Base-by-base conservation (phyloP, 768 basidiomycete genomes). In the Leucosporidium scottii region DNA sequence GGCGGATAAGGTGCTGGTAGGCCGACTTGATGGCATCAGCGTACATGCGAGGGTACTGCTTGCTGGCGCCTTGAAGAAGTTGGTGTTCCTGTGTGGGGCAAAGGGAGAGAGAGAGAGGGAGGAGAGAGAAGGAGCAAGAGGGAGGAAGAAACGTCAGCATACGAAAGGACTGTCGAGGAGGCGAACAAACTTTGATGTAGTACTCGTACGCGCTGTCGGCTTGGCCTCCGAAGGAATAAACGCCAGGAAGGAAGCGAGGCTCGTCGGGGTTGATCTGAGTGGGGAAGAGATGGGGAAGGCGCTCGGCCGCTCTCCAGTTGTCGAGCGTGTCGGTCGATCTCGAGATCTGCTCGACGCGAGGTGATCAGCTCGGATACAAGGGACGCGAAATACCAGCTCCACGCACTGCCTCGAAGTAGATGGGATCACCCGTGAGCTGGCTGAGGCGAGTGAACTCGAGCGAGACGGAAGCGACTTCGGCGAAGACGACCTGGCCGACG, bases 381-480 rank as follows among this genome's bases (percentile, higher is more conserved):
- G 5, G 50, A 49, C 8, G 3, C 17, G 28, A 15, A 27, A 27
- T 21, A 25, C 48, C 18, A 39, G 48, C 36, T 36, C 58, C 9
- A 2, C 15, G 18, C 27, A 74, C 75, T 9, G 76, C 74, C 61
- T 78, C 76, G 67, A 74, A 79, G 75, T 79, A 81, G 58, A 72
- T 75, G 20, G 75, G 59, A 67, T 81, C 76, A 15, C 77, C 77
- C 0, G 81, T 81, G 8, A 79, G 59, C 65, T 78, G 77, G 9
- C 70, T 70, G 57, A 81, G 69, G 17, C 78, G 70, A 10, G 80
- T 79, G 31, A 80, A 70, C 69, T 81, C 81, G 58, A 81, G 74
- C 21, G 76, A 76, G 75, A 80, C 77, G 17, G 72, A 74, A 3
- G 80, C 81, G n/a, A 78, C 78, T 67, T 81, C 80, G 1, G 79